Evolutionary conservation across 306 rosid species (phyloP).

Genomic region (Erythrophleum fordii): DNA sequence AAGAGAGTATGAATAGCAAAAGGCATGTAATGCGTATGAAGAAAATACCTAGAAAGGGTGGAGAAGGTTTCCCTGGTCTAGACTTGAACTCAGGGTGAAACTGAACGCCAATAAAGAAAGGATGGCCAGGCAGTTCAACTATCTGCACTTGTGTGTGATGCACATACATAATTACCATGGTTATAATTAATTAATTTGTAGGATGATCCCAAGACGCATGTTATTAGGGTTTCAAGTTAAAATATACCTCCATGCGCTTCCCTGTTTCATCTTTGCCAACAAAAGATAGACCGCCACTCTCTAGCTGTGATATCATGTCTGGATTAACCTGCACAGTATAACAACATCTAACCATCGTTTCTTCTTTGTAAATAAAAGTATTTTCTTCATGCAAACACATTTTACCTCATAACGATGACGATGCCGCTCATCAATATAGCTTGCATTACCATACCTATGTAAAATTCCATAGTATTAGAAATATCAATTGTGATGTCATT

Average conservation of each 20-base stretch:
- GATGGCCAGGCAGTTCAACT: conserved; percentile 82
- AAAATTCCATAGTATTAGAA: conserved; percentile 30
- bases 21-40: not conserved
- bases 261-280: conserved; percentile 86
- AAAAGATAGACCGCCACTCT: conserved; percentile 78
- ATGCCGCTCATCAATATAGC: conserved; percentile 79
- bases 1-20: conserved; percentile 1
- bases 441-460: conserved; percentile 68
- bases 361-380: conserved; percentile 8
- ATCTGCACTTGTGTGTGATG: conserved; percentile 54
- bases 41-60: conserved; percentile 69
- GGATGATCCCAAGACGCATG: conserved; percentile 3
- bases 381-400: conserved; percentile 22
- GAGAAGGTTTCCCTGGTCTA: conserved; percentile 89
- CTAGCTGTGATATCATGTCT: conserved; percentile 76
- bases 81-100: conserved; percentile 93
- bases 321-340: conserved; percentile 74
- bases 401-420: conserved; percentile 89
- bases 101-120: conserved; percentile 82
- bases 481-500: conserved; percentile 3
- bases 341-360: conserved; percentile 1
- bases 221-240: not conserved
- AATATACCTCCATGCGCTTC: conserved; percentile 76
- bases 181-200: conserved; percentile 4
- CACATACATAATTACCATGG: conserved; percentile 26